Base-by-base conservation (phyloP, 1,284 basidiomycete species). In the Trametes versicolor region DNA sequence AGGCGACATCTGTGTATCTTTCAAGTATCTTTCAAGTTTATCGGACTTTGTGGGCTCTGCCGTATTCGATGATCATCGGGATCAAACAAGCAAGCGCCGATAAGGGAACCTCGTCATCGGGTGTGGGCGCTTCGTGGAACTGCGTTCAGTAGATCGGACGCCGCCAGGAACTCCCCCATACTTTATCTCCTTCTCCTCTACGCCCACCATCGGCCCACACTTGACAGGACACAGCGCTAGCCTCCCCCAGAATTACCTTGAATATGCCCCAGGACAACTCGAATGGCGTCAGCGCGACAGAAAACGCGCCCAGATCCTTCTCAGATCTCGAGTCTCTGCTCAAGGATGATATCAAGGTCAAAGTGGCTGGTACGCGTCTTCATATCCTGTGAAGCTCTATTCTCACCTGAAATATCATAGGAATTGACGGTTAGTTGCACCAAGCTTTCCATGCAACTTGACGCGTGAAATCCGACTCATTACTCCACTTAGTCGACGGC, bases 271-370 rank as follows among this genome's bases (percentile, higher is more conserved):
- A n/a, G 9, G 49, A 58, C 12, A 66, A 17, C 2, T 5, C 50
- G 13, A 57, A 32, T 6, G 51, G 45, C 12, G 58, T 63, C n/a
- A 37, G 70, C 17, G 39, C 85, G 3, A 86, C 86, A 0, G 59
- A 63, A 23, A 57, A 74, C 51, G 86, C 89, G 6, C 90, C 92
- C 0, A 84, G 77, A 47, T 84, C 86, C 36, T 65, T 89, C 1
- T 78, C 85, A 19, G 87, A 94, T 32, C 81, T 97, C 60, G 77
- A 85, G 67, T 57, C 75, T 13, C 75, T 90, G 25, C 81, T 97
- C 60, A 71, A 75, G 59, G 25, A 86, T 72, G 94, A 96, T 78
- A 87, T 81, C 77, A 97, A 97, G 79, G 89, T 98, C 75, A 98
- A 98, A 80, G 93, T 98, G 34, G 96, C 95, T 54, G 95, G 96